phyloP scores from a whole-genome alignment of 2,329 filamentous ascomycete genomes.

The Penicillium hordei region DNA sequence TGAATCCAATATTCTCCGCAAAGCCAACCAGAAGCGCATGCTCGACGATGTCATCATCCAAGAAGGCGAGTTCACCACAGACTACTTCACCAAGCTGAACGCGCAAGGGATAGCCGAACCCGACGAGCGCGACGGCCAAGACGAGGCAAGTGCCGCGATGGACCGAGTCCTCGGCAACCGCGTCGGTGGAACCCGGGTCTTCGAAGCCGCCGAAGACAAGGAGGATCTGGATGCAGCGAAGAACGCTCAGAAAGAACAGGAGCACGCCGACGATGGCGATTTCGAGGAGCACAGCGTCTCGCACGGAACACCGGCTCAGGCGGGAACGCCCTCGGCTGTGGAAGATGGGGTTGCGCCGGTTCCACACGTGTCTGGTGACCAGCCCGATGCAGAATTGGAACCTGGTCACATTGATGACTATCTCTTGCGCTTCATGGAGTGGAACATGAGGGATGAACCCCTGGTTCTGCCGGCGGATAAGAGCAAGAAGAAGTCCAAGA shows the following conservation, averaged over 20 bases:
- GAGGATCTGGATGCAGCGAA: constrained; percentile 89
- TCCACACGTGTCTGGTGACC: constrained; percentile 22
- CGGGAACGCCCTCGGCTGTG: constrained; percentile 33
- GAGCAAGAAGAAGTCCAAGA: constrained; percentile 50
- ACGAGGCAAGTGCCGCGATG: constrained; percentile 78
- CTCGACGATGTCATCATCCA: constrained; percentile 98
- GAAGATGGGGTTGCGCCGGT: constrained; percentile 26
- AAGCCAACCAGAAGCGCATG: constrained; percentile 96
- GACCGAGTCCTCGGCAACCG: constrained; percentile 75
- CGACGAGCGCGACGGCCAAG: constrained; percentile 60
- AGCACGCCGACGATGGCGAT: constrained; percentile 78
- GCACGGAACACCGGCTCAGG: constrained; percentile 36
- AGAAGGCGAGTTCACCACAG: constrained; percentile 95
- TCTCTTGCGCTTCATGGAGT: constrained; percentile 69
- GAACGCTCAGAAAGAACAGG: constrained; percentile 82
- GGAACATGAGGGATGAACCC: constrained; percentile 52
- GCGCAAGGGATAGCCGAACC: constrained; percentile 68
- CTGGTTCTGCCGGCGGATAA: constrained; percentile 50
- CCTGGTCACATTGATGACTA: constrained; percentile 71
- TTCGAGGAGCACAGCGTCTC: constrained; percentile 65
- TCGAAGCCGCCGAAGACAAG: constrained; percentile 87
- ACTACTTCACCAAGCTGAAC: constrained; percentile 80
- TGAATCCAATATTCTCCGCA: constrained; percentile 94
- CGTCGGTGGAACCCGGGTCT: constrained; percentile 66
- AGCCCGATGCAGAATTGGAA: constrained; percentile 43